Base-by-base conservation (phyloP, 1,284 basidiomycete species). In the Tilletia indica region DNA sequence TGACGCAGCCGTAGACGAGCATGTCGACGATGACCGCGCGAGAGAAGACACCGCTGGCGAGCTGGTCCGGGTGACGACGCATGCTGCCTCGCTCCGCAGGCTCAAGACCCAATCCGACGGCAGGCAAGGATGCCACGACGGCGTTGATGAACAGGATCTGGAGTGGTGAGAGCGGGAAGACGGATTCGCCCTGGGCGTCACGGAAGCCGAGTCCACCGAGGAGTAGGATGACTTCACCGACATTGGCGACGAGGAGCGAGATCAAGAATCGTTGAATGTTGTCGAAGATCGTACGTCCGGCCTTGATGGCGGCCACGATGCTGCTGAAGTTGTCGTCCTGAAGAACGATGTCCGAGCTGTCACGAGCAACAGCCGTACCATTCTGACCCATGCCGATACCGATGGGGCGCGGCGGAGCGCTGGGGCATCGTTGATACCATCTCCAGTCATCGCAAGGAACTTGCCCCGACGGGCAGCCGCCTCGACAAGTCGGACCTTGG, bases 281-380 rank as follows among this genome's bases (percentile, higher is more conserved):
- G 69, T 81, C 78, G 67, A 82, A 81, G 71, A 81, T 77, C 47
- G 77, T 78, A 58, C 80, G 71, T 9, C 80, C 80, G 58, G 80
- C 79, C 47, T 71, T 69, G 67, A 82, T 76, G 68, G 77, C 80
- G 67, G 75, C 76, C 70, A 79, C 77, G 70, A 82, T 81, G 47
- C 74, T 76, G 67, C 75, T 77, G 68, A 81, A 82, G 16, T 75
- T 69, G 71, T 82, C 80, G 68, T 82, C 80, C 19, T 77, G 78
- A 6, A 84, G 73, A 31, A 84, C 75, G 21, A 84, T 76, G 51
- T 84, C 83, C n/a, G 83, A 80, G 42, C 74, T 75, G 69, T 87
- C 88, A 79, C 89, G 89, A 51, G 90, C 90, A 38, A 91, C 90
- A 76, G 91, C 90, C 6, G 88, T 88, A n/a, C 90, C 90, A 5